Base-by-base conservation (phyloP, 306 rosid genomes). In the Dryas drummondii region DNA sequence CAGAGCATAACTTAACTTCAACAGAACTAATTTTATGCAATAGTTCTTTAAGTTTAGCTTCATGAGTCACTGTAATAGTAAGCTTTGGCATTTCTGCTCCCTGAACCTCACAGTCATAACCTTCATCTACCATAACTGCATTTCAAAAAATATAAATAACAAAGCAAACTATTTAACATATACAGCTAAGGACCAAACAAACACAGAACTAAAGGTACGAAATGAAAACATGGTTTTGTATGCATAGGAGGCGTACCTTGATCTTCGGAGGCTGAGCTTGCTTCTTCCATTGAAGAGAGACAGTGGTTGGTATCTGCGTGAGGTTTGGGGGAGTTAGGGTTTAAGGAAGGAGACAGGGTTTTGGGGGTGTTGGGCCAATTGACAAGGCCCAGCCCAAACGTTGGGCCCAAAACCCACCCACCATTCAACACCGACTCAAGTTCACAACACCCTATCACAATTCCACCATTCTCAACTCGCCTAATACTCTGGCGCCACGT, bases 31-130 rank as follows among this genome's bases (percentile, higher is more conserved):
- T 64, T 55, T 56, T 79, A 75, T 73, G 75, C 78, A 76, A 54
- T 15, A 86, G 72, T 42, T 86, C 86, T 42, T 64, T 84, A 62
- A 84, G 81, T 46, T 84, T 86, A 67, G 81, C 86, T 70, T 84
- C 84, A 41, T 76, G 72, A 50, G 72, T 84, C 32, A 78, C 80
- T 17, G 77, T 84, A 2, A 46, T 10, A 16, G 72, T 73, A 26
- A 78, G 14, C 46, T 40, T 84, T 32, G 74, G 79, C 75, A 77
- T 44, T 32, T 50, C 72, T n/a, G 45, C 73, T 68, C 14, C 68
- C 50, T 72, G 77, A 53, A 46, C 60, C 56, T 49, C 80, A 0
- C 44, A 57, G 10, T 62, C 84, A 61, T 47, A 69, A 56, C 54
- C 51, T 5, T 62, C 82, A 4, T 59, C 83, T 22, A 64, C 78